phyloP scores from a whole-genome alignment of 306 rosid genomes.

The Castanea mollissima region DNA sequence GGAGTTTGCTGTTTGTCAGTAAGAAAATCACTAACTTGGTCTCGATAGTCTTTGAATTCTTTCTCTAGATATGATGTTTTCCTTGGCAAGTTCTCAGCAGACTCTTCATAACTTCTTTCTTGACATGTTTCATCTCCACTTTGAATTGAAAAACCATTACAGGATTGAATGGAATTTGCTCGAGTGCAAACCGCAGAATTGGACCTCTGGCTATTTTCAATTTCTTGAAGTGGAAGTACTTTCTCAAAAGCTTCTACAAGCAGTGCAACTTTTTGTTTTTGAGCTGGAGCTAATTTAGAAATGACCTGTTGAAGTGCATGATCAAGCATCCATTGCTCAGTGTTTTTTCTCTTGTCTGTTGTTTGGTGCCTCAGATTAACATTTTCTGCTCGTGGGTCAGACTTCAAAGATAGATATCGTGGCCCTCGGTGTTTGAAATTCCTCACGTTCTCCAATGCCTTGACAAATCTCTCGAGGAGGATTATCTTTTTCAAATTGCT shows the following conservation, averaged over 20 bases:
- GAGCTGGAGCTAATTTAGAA: slow-evolving; percentile 72
- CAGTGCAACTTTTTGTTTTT: slow-evolving; percentile 67
- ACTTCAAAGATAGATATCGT: slow-evolving; percentile 35
- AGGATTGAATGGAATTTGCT: slow-evolving; percentile 33
- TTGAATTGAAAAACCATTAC: slow-evolving; percentile 17
- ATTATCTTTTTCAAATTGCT: slow-evolving; percentile 68
- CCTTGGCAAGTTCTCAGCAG: slow-evolving; percentile 23
- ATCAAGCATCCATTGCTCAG: slow-evolving; percentile 95
- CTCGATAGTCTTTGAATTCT: slow-evolving; percentile 18
- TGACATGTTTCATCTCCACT: slow-evolving; percentile 23
- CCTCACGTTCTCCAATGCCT: slow-evolving; percentile 76
- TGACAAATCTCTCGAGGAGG: slow-evolving; percentile 76
- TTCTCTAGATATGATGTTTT: slow-evolving; percentile 23
- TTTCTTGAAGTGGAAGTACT: slow-evolving; percentile 53
- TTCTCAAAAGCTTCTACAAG: slow-evolving; percentile 84
- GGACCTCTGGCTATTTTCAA: slow-evolving; percentile 30
- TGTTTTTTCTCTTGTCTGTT: slow-evolving; percentile 47
- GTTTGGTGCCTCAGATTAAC: slow-evolving; percentile 58
- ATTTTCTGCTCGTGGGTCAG: slow-evolving; percentile 47
- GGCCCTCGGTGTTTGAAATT: slow-evolving; percentile 39
- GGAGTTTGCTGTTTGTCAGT: slow-evolving; percentile 25
- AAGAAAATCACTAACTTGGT: slow-evolving; percentile 15
- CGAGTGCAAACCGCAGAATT: slow-evolving; percentile 21
- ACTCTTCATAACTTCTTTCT: slow-evolving; percentile 17
- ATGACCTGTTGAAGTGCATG: slow-evolving; percentile 79